These are phyloP conservation scores for Penicillium palitans DNA, from an alignment of 2,329 filamentous ascomycete genomes.

Conservation along the genomic window DNA sequence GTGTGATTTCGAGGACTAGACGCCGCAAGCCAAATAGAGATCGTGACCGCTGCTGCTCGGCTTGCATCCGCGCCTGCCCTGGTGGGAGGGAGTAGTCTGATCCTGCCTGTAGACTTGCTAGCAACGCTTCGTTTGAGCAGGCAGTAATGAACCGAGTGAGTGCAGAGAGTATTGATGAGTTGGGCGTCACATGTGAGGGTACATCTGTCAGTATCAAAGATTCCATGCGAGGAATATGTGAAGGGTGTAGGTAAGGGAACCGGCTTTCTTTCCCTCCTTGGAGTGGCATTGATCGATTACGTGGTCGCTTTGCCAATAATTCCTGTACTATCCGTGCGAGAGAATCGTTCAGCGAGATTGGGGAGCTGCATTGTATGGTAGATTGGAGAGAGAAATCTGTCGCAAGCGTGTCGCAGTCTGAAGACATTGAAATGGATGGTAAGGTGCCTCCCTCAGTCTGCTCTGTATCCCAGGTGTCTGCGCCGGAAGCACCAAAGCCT, in stretches of 20 bases:
- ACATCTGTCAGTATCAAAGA: conserved; percentile 60
- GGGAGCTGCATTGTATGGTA: conserved; percentile 21
- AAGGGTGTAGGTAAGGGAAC: conserved; percentile 52
- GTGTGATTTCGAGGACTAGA: conserved; percentile 58
- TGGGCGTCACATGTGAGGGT: conserved; percentile 46
- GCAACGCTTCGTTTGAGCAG: conserved; percentile 56
- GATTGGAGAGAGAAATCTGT: conserved; percentile 3
- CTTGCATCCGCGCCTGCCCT: conserved; percentile 51
- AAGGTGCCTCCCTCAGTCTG: conserved; percentile 1
- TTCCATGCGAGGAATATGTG: conserved; percentile 54
- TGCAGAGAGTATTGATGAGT: conserved; percentile 44
- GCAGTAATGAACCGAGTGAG: conserved; percentile 57
- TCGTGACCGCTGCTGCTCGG: conserved; percentile 51
- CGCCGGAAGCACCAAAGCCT: not conserved
- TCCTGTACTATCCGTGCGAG: conserved; percentile 38
- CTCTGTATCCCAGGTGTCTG: not conserved
- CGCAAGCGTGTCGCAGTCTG: conserved; percentile 4
- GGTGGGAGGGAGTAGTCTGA: conserved; percentile 62
- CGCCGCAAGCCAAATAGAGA: conserved; percentile 56
- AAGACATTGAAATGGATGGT: conserved; percentile 10
- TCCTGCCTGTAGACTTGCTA: conserved; percentile 54
- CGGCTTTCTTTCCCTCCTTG: conserved; percentile 29
- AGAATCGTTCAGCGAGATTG: conserved; percentile 23
- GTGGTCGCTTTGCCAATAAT: conserved; percentile 42
- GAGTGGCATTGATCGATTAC: conserved; percentile 31